Evolutionary conservation across 768 basidiomycete species (phyloP).

Genomic region (Podaxis carcinomalis): DNA sequence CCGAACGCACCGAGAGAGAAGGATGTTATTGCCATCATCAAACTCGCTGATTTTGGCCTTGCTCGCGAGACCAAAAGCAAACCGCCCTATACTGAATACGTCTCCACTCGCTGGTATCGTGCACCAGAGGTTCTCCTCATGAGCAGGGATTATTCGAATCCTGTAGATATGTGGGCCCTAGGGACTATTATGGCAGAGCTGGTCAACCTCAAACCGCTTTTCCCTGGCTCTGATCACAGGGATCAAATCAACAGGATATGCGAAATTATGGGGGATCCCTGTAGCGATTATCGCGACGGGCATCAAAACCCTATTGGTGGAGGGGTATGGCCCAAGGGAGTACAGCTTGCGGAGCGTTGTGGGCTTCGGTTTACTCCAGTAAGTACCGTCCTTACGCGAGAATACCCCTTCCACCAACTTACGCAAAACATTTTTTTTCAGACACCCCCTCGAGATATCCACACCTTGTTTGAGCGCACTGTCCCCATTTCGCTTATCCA

Average conservation of each 20-base stretch:
- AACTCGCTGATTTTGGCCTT: constrained; percentile 97
- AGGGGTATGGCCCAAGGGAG: constrained; percentile 81
- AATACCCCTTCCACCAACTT: not conserved
- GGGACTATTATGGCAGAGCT: constrained; percentile 98
- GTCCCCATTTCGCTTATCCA: constrained; percentile 82
- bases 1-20: constrained; percentile 70
- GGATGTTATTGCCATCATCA: constrained; percentile 95
- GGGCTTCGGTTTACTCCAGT: constrained; percentile 93
- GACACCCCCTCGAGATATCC: constrained; percentile 63
- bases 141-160: constrained; percentile 90
- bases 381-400: constrained; percentile 21
- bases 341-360: constrained; percentile 81
- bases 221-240: constrained; percentile 88
- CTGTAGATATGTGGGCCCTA: constrained; percentile 99
- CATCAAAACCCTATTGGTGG: constrained; percentile 74
- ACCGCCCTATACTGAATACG: constrained; percentile 98
- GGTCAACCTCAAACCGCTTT: constrained; percentile 90
- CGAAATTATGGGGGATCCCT: constrained; percentile 91
- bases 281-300: constrained; percentile 78
- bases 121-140: constrained; percentile 94
- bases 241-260: constrained; percentile 92
- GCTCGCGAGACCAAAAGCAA: constrained; percentile 83
- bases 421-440: constrained; percentile 25
- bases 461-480: constrained; percentile 70
- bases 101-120: constrained; percentile 99